Percentiles rank a stretch among this genome's conserved stretches.
Evolutionary conservation across 331 rosid species (phyloP).

Genomic region (Dryas integrifolia): DNA sequence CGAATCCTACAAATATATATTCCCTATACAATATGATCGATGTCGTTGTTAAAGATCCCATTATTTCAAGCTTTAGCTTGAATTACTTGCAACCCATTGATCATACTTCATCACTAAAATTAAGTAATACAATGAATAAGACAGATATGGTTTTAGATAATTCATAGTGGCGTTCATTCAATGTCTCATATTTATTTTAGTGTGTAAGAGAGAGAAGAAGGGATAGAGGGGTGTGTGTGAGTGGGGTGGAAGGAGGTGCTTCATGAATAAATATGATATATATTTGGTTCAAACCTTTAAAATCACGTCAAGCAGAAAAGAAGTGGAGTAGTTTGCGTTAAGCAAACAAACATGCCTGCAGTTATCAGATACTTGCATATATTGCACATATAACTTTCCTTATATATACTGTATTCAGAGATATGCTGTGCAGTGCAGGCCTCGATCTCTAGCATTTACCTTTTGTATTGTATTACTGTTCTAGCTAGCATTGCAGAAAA

Average conservation of each 20-base stretch:
- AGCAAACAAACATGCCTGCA: slow-evolving; percentile 56
- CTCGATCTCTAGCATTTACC: neutral
- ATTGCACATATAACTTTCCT: neutral
- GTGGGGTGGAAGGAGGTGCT: slow-evolving; percentile 8
- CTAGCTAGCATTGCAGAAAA: neutral
- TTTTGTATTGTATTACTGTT: neutral
- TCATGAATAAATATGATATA: neutral
- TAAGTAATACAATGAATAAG: neutral
- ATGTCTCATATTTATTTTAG: neutral
- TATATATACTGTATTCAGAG: neutral
- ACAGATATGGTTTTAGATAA: neutral
- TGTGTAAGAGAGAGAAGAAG: neutral
- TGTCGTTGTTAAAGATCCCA: neutral
- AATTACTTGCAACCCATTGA: slow-evolving; percentile 4
- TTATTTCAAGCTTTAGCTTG: slow-evolving; percentile 3
- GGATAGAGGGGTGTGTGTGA: neutral
- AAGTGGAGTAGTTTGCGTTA: slow-evolving; percentile 67
- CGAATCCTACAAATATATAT: neutral
- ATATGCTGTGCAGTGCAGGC: neutral
- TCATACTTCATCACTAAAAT: neutral
- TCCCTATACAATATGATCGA: neutral
- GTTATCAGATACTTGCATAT: slow-evolving; percentile 16
- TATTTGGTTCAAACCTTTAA: slow-evolving; percentile 57
- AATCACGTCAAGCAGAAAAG: slow-evolving; percentile 51
- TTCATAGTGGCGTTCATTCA: neutral